phyloP scores from a whole-genome alignment of 805 yeast species.

The Sugiyamaella boreocaroliniensis region DNA sequence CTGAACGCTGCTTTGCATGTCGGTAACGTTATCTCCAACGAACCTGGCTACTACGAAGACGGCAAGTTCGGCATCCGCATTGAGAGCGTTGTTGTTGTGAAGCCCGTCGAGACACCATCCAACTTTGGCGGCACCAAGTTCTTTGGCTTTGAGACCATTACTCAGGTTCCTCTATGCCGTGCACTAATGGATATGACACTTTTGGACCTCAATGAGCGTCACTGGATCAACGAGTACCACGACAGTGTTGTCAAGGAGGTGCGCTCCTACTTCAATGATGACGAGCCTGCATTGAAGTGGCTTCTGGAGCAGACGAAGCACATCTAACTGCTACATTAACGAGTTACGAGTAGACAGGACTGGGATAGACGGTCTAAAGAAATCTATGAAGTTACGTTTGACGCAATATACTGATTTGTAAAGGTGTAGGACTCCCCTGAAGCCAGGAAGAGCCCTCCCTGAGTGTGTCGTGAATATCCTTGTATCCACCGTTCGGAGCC shows the following conservation, averaged over 20 bases:
- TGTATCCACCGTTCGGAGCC: background rate
- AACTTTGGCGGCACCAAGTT: conserved; percentile 52
- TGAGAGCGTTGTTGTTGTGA: conserved; percentile 71
- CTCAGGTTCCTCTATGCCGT: conserved; percentile 76
- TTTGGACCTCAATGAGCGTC: conserved; percentile 54
- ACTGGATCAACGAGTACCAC: conserved; percentile 68
- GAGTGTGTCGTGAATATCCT: too few species aligned
- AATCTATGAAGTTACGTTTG: too few species aligned
- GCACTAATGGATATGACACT: conserved; percentile 58
- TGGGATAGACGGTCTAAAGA: too few species aligned
- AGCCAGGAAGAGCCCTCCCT: too few species aligned
- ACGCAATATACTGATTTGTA: too few species aligned
- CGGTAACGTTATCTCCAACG: conserved; percentile 81
- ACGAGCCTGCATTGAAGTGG: conserved; percentile 62
- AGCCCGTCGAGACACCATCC: conserved; percentile 34
- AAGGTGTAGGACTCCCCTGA: too few species aligned
- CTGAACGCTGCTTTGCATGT: conserved; percentile 45
- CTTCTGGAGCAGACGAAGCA: conserved; percentile 56
- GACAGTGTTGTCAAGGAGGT: conserved; percentile 47
- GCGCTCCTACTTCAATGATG: conserved; percentile 46
- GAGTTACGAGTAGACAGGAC: background rate
- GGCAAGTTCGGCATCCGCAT: conserved; percentile 87
- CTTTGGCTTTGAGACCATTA: conserved; percentile 73
- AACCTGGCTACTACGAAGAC: conserved; percentile 90
- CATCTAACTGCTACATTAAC: conserved; percentile 3